These are phyloP conservation scores for Quercus alba DNA, from an alignment of 306 rosid species.

Conservation along the genomic window DNA sequence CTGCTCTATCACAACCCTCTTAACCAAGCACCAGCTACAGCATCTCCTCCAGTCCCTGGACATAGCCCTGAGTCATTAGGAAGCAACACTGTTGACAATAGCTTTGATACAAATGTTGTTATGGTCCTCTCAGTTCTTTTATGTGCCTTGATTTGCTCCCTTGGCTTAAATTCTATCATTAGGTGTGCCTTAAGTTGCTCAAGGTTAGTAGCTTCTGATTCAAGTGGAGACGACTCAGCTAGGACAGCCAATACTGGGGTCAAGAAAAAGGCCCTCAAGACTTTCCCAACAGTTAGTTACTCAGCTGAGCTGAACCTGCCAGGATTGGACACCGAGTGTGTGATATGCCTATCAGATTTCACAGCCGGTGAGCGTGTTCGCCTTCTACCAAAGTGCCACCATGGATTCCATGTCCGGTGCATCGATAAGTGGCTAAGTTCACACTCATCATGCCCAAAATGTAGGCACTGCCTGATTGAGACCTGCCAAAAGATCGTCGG, in stretches of 20 bases:
- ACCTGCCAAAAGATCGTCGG: slow-evolving; percentile 78
- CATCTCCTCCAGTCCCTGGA: slow-evolving; percentile 32
- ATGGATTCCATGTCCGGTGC: slow-evolving; percentile 80
- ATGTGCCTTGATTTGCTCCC: slow-evolving; percentile 81
- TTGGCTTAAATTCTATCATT: slow-evolving; percentile 78
- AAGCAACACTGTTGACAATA: slow-evolving; percentile 39
- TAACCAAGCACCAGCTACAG: slow-evolving; percentile 25
- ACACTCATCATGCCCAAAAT: slow-evolving; percentile 91
- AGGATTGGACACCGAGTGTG: slow-evolving; percentile 65
- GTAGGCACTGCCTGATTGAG: slow-evolving; percentile 74
- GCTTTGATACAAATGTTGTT: slow-evolving; percentile 78
- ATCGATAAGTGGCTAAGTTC: slow-evolving; percentile 87
- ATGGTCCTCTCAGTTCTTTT: slow-evolving; percentile 93
- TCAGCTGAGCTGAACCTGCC: slow-evolving; percentile 51
- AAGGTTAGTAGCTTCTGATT: slow-evolving; percentile 30
- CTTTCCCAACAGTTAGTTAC: slow-evolving; percentile 53
- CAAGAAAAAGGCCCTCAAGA: slow-evolving; percentile 72
- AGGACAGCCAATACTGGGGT: slow-evolving; percentile 49
- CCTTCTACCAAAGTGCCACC: slow-evolving; percentile 81
- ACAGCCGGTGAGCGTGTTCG: slow-evolving; percentile 53
- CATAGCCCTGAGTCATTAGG: slow-evolving; percentile 13
- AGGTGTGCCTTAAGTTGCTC: slow-evolving; percentile 80
- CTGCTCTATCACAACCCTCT: slow-evolving; percentile 48
- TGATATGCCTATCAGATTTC: slow-evolving; percentile 75
- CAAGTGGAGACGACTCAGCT: slow-evolving; percentile 8